Percentiles rank a stretch among this genome's conserved stretches.
Evolutionary conservation across 2,329 filamentous ascomycete species (phyloP).

Genomic region (Emericellopsis cladophorae): DNA sequence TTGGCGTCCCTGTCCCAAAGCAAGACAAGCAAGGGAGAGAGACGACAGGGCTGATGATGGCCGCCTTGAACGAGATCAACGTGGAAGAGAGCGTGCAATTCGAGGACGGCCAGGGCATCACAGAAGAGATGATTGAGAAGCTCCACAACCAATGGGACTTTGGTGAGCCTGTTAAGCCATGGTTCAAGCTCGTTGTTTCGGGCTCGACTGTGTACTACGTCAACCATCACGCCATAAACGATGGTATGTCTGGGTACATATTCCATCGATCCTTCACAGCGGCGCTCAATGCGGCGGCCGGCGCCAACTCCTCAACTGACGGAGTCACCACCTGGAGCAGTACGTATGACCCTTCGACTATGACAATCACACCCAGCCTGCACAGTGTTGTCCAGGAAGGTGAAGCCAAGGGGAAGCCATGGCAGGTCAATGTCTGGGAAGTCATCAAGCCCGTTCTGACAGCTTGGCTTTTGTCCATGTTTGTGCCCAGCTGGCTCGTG

Average conservation of each 20-base stretch:
- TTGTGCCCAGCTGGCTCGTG: not conserved
- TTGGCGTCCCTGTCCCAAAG: constrained; percentile 5
- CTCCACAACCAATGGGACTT: not conserved
- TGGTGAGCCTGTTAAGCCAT: not conserved
- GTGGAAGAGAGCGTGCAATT: not conserved
- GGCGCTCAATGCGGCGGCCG: not conserved
- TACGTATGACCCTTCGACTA: not conserved
- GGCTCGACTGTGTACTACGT: not conserved
- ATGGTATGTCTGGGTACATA: not conserved
- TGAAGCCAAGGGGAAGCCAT: not conserved
- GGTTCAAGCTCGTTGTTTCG: not conserved
- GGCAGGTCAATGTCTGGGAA: not conserved
- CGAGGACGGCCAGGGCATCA: not conserved
- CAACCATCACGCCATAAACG: not conserved
- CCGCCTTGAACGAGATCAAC: not conserved
- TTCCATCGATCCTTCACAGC: not conserved
- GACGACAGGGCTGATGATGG: not conserved
- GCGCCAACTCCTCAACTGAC: not conserved
- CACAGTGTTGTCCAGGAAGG: not conserved
- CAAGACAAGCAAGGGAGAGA: not conserved
- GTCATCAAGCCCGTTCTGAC: not conserved
- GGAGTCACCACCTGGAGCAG: no score
- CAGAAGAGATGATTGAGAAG: not conserved
- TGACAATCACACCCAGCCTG: not conserved
- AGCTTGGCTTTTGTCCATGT: not conserved